A percentile compares a stretch with the other conserved stretches of the same genome.
phyloP scores from a whole-genome alignment of 2,329 filamentous ascomycete species.

The Penicillium decumbens region DNA sequence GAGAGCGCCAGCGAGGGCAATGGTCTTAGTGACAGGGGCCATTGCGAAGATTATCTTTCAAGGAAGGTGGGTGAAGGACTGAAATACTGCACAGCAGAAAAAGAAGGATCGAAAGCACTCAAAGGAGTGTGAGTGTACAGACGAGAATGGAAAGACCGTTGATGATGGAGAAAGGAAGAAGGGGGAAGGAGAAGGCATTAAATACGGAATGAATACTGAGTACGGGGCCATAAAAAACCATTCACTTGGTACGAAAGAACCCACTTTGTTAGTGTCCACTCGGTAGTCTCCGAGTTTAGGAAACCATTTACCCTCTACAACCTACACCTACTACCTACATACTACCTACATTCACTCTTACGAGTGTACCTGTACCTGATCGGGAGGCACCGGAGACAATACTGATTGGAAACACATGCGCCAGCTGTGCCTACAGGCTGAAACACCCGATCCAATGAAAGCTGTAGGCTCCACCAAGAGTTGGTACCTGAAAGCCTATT shows the following conservation, averaged over 20 bases:
- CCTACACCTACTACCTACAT: too few species aligned
- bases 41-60: constrained; percentile 22
- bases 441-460: constrained; percentile 5
- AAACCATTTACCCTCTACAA: too few species aligned
- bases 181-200: not conserved
- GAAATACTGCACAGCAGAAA: constrained; percentile 26
- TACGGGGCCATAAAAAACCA: not conserved
- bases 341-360: not conserved
- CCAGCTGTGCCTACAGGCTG: constrained; percentile 1
- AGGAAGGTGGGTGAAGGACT: constrained; percentile 5
- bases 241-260: not conserved
- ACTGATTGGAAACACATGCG: constrained; percentile 11
- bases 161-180: constrained; percentile 7
- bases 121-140: constrained; percentile 20
- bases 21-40: constrained; percentile 37
- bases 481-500: too few species aligned
- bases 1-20: constrained; percentile 35
- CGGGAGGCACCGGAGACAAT: constrained; percentile 7
- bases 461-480: not conserved
- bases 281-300: not conserved
- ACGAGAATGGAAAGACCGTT: constrained; percentile 12
- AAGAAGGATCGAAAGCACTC: constrained; percentile 13
- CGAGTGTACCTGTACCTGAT: constrained; percentile 5
- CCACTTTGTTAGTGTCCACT: not conserved
- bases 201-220: not conserved